Base-by-base conservation (phyloP, 495 filamentous ascomycete genomes). In the Chaetomium tenue region DNA sequence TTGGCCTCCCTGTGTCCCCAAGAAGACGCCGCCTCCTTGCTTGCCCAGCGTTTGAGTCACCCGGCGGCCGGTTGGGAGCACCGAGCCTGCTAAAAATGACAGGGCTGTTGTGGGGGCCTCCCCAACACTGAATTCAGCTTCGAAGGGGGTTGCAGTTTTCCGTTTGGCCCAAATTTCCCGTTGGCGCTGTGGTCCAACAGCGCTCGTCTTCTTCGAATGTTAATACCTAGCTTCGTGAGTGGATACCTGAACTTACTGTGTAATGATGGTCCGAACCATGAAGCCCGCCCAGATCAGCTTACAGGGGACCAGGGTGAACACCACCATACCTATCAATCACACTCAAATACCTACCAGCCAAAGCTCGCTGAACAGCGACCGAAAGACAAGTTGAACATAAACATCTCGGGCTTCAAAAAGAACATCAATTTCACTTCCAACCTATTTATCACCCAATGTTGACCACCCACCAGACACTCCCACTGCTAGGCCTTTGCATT, bases 41-140 rank as follows among this genome's bases (percentile, higher is more conserved):
- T 54, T 54, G 28, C 26, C 52, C 52, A 16, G 20, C 15, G 52
- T 54, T 54, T 54, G 52, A 54, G 52, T 54, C 52, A 54, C 52
- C 23, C 28, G 52, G 52, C 52, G 22, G 9, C 40, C 40, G 40
- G 40, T 18, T 18, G 40, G 40, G 40, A 44, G 40, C 40, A 44
- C 47, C 20, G 7, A 23, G 47, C 47, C 47, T 50, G 40, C 40
- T 44, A 44, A 44, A 44, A 44, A 18, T 44, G 40, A 44, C 40
- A 44, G 40, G 13, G 13, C 13, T 44, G 40, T 15, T 2, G 9
- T 9, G 13, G 13, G 5, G 13, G 40, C 40, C 40, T 44, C 18
- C 16, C 40, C 5, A 37, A 6, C 33, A 37, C 33, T 1, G 9
- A 37, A 37, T 8, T 37, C 33, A 12, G 5, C 5, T 37, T 37